Percentiles rank a stretch among this genome's conserved stretches.
phyloP scores from a whole-genome alignment of 257 asterid genomes.

The Anisodus tanguticus region DNA sequence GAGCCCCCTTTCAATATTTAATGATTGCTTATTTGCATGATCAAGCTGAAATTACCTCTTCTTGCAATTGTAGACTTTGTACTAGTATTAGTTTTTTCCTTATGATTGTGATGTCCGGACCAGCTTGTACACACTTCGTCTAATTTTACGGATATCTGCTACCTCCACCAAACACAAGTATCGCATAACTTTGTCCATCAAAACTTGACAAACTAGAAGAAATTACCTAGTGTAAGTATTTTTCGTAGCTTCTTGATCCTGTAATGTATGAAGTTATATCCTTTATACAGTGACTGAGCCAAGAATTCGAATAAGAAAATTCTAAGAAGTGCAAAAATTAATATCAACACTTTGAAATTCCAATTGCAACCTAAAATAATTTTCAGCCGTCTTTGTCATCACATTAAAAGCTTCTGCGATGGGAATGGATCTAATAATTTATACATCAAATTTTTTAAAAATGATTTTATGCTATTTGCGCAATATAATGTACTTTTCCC shows the following conservation, averaged over 20 bases:
- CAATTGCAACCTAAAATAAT: not conserved
- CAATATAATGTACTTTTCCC: not conserved
- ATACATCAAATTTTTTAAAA: not conserved
- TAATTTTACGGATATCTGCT: no score
- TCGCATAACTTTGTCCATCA: no score
- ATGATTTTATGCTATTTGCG: conserved; percentile 1
- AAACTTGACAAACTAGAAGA: no score
- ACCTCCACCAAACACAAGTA: no score
- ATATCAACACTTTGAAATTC: not conserved
- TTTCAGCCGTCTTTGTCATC: not conserved
- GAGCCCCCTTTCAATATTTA: not conserved
- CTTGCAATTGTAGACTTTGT: not conserved
- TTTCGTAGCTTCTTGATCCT: not conserved
- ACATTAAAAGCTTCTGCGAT: not conserved
- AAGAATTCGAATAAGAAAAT: not conserved
- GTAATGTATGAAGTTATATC: not conserved
- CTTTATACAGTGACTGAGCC: not conserved
- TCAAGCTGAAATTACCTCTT: not conserved
- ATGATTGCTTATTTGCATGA: not conserved
- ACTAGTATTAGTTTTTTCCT: no score
- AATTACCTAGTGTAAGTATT: no score
- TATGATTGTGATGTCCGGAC: no score
- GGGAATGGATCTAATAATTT: not conserved
- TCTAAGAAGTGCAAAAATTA: no score
- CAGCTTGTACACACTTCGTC: no score